Evolutionary conservation across 495 filamentous ascomycete genomes (phyloP).

Genomic region (Staphylotrichum longicolle): DNA sequence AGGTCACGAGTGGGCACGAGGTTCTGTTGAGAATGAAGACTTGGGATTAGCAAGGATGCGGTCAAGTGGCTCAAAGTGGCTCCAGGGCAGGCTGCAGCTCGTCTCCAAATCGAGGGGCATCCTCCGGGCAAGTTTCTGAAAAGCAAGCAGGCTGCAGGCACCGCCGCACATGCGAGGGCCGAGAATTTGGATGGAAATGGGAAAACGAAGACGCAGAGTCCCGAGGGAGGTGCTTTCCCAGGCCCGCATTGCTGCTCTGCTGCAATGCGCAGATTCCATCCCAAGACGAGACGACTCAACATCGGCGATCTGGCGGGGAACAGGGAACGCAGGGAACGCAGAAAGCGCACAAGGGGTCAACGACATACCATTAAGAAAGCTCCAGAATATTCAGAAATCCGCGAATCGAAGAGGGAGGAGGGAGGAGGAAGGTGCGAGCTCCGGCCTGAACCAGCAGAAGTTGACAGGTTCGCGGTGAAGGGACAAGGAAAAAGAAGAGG

Average conservation of each 20-base stretch:
- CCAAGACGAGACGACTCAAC: slow-evolving; percentile 1
- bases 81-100: neutral
- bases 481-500: slow-evolving; percentile 6
- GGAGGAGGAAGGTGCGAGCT: slow-evolving; percentile 12
- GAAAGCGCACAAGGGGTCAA: neutral
- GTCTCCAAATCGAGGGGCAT: no score
- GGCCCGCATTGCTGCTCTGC: neutral
- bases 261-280: neutral
- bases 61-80: no score
- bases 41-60: neutral
- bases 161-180: neutral
- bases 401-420: slow-evolving; percentile 20
- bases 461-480: slow-evolving; percentile 16
- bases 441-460: slow-evolving; percentile 30
- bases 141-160: neutral
- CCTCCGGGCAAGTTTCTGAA: neutral
- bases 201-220: neutral
- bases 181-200: neutral
- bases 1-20: slow-evolving; percentile 28
- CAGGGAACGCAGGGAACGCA: no score
- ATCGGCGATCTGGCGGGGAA: slow-evolving; percentile 12
- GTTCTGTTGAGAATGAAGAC: slow-evolving; percentile 22
- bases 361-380: slow-evolving; percentile 30
- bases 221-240: neutral
- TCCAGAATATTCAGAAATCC: slow-evolving; percentile 25